Evolutionary conservation across 345 rosid genomes (phyloP).

Genomic region (Geranium rotundifolium): DNA sequence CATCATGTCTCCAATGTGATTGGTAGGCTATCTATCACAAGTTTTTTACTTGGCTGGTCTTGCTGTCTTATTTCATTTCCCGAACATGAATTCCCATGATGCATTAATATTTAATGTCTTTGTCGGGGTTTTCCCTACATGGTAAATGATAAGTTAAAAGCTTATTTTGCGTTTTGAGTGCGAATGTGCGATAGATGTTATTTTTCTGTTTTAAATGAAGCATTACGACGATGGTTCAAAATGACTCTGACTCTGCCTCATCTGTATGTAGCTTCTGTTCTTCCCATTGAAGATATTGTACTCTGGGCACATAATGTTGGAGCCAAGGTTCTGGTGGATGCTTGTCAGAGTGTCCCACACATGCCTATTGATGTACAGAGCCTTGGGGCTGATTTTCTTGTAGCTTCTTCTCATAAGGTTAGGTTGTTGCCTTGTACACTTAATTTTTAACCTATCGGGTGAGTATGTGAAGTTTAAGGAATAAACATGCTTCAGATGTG

Average conservation of each 20-base stretch:
- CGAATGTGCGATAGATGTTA: not conserved
- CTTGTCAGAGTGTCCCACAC: constrained; percentile 96
- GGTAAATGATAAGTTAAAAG: not conserved
- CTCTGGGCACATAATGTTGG: constrained; percentile 63
- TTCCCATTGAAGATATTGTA: constrained; percentile 64
- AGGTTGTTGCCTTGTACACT: constrained; percentile 19
- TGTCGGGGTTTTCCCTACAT: not conserved
- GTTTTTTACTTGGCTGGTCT: not conserved
- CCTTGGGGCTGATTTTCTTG: constrained; percentile 81
- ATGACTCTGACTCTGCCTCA: not conserved
- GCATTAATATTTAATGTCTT: not conserved
- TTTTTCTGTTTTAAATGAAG: too few relatives aligned
- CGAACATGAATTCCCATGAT: not conserved
- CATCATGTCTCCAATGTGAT: constrained; percentile 89
- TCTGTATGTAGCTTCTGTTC: constrained; percentile 52
- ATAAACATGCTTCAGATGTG: constrained; percentile 98
- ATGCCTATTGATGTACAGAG: constrained; percentile 78
- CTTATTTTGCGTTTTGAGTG: not conserved
- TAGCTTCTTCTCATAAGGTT: constrained; percentile 98
- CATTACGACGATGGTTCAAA: not conserved
- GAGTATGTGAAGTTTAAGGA: constrained; percentile 35
- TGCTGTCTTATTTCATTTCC: not conserved
- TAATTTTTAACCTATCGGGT: constrained; percentile 13
- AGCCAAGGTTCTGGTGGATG: constrained; percentile 86
- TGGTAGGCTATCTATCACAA: constrained; percentile 31